Evolutionary conservation across 2,329 filamentous ascomycete genomes (phyloP), one percentile per base, ranked within the genome.

Genomic region (Orbilia blumenaviensis): DNA sequence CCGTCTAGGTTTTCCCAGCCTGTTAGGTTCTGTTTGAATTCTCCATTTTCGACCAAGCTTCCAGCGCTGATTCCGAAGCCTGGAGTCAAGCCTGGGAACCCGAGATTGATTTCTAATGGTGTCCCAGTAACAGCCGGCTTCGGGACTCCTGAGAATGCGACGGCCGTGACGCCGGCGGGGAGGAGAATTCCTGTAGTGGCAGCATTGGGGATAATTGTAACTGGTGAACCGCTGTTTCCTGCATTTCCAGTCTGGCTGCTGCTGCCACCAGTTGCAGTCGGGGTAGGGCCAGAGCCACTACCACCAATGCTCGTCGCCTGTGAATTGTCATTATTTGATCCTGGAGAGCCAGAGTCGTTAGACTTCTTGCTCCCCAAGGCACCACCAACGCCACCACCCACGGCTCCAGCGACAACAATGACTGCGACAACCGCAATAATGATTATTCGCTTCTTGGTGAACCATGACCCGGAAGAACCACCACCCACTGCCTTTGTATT

Each of bases 371-470:
- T 48, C 0, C 72, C 42, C 48, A 76, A 32, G 2, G 52, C 72
- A 14, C 72, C 72, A 4, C 72, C 72, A 0, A 76, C 72, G 14
- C 44, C 72, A 32, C 72, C 72, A 16, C 72, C 72, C 1, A 76
- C 72, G 0, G 72, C 72, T 6, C 58, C 72, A n/a, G 48, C 64
- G 29, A 76, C 41, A 14, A 76, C 60, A n/a, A 76, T 42, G 42
- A 76, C 50, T 5, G 64, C 64, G 48, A 76, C 25, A 3, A 76
- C 64, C 2, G 71, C 71, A 21, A 76, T 64, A 29, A 76, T 76
- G 50, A 76, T 76, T 58, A 76, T 76, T 42, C 64, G 46, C 34
- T 76, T 76, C 50, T 68, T 76, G 5, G 72, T 76, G 41, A 76
- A 76, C 72, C 72, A 76, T 38, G 72, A 76, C n/a, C 52, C 32